A percentile compares a stretch with the other conserved stretches of the same genome.
phyloP scores from a whole-genome alignment of 1,284 basidiomycete species.

The Apiotrichum akiyoshidainum region DNA sequence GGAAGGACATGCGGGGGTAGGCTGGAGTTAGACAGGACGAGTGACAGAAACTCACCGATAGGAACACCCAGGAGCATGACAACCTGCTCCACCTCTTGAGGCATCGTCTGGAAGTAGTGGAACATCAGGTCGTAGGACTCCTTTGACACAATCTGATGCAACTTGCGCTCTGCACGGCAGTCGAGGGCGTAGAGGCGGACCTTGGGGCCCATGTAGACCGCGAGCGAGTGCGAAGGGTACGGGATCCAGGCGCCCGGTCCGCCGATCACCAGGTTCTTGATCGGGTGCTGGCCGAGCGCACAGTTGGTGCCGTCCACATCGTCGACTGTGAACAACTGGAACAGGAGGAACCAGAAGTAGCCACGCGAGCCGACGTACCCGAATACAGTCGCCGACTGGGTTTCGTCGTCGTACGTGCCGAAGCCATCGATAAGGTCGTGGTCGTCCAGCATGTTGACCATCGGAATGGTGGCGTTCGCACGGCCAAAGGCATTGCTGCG shows the following conservation, averaged over 20 bases:
- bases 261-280: conserved; percentile 72
- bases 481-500: conserved; percentile 85
- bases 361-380: conserved; percentile 64
- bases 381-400: conserved; percentile 76
- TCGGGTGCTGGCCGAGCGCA: conserved; percentile 59
- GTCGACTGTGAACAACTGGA: conserved; percentile 83
- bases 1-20: conserved; percentile 88
- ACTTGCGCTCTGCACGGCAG: conserved; percentile 82
- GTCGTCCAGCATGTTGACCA: conserved; percentile 66
- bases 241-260: conserved; percentile 69
- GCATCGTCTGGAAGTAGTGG: conserved; percentile 59
- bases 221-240: conserved; percentile 74
- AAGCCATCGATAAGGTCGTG: conserved; percentile 80
- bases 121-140: conserved; percentile 72
- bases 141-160: conserved; percentile 71
- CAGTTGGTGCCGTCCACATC: conserved; percentile 70
- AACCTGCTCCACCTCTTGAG: conserved; percentile 69
- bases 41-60: conserved; percentile 21
- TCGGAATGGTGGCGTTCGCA: conserved; percentile 77
- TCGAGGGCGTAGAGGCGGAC: conserved; percentile 73
- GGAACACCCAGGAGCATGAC: conserved; percentile 69
- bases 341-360: conserved; percentile 83
- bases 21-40: conserved; percentile 68
- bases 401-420: conserved; percentile 72
- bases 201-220: conserved; percentile 58